phyloP scores from a whole-genome alignment of 192 early-diverging fungal species.

The Coemansia sp. region DNA sequence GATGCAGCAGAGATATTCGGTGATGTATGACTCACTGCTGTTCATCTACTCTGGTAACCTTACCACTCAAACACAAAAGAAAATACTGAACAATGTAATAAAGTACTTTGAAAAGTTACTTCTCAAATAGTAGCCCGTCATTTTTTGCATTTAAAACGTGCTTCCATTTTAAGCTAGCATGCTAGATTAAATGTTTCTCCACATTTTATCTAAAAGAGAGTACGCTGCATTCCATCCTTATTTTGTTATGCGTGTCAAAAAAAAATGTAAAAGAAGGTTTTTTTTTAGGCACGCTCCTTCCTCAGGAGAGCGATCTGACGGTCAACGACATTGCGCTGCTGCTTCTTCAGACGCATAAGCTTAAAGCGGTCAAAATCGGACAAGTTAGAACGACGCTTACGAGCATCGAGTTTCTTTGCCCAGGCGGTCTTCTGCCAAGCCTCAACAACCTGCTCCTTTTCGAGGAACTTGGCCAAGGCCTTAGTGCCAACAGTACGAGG shows the following conservation, averaged over 20 bases:
- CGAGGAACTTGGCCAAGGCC: slow-evolving; percentile 76
- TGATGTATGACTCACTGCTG: slow-evolving; percentile 40
- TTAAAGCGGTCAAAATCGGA: slow-evolving; percentile 99
- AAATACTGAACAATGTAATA: slow-evolving; percentile 26
- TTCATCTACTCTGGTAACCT: slow-evolving; percentile 37
- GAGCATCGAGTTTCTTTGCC: slow-evolving; percentile 93
- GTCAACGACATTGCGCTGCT: slow-evolving; percentile 57
- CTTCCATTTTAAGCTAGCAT: background rate
- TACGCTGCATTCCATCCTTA: slow-evolving; percentile 1
- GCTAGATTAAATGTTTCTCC: background rate
- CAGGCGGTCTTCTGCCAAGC: slow-evolving; percentile 87
- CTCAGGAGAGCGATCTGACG: slow-evolving; percentile 47
- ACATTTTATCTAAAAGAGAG: background rate
- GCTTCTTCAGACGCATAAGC: slow-evolving; percentile 89
- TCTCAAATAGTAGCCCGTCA: slow-evolving; percentile 10
- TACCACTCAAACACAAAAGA: slow-evolving; percentile 33
- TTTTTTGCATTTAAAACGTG: background rate
- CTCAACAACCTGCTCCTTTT: slow-evolving; percentile 78
- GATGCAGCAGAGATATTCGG: slow-evolving; percentile 32
- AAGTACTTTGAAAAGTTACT: slow-evolving; percentile 39
- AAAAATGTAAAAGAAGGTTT: background rate
- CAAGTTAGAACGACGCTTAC: slow-evolving; percentile 72
- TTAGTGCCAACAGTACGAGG: slow-evolving; percentile 79
- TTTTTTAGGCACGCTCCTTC: slow-evolving; percentile 50
- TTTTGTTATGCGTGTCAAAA: slow-evolving; percentile 6